Evolutionary conservation across 2,329 filamentous ascomycete species (phyloP).

Genomic region (Colletotrichum abscissum): DNA sequence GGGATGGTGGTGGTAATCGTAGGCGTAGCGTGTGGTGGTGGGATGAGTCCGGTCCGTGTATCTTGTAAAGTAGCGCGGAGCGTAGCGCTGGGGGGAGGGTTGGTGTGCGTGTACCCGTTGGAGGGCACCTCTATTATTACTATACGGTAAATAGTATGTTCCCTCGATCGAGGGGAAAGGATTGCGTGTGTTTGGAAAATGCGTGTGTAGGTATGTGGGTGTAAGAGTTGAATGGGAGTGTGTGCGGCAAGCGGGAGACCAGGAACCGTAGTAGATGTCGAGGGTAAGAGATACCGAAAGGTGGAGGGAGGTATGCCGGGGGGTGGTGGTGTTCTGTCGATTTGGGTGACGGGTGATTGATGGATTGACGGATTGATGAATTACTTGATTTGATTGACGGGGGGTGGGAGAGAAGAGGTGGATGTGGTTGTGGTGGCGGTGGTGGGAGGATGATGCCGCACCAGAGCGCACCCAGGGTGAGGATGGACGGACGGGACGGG

Average conservation of each 20-base stretch:
- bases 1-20: slow-evolving; percentile 2
- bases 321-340: neutral
- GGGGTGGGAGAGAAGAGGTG: neutral
- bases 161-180: neutral
- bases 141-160: neutral
- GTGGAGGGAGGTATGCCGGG: neutral
- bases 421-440: neutral
- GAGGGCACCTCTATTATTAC: neutral
- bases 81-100: neutral
- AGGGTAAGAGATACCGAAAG: neutral
- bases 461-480: neutral
- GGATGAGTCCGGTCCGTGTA: slow-evolving; percentile 4
- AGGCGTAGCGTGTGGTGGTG: neutral
- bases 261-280: slow-evolving; percentile 6
- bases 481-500: neutral
- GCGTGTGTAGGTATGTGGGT: neutral
- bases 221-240: neutral
- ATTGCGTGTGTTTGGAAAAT: neutral
- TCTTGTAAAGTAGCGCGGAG: slow-evolving; percentile 8
- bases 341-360: neutral
- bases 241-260: slow-evolving; percentile 8
- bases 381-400: neutral
- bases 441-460: neutral
- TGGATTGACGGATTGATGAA: neutral
- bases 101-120: neutral